Conservation (phyloP, 2,329 filamentous ascomycete genomes). For the Fusarium sp. region DNA sequence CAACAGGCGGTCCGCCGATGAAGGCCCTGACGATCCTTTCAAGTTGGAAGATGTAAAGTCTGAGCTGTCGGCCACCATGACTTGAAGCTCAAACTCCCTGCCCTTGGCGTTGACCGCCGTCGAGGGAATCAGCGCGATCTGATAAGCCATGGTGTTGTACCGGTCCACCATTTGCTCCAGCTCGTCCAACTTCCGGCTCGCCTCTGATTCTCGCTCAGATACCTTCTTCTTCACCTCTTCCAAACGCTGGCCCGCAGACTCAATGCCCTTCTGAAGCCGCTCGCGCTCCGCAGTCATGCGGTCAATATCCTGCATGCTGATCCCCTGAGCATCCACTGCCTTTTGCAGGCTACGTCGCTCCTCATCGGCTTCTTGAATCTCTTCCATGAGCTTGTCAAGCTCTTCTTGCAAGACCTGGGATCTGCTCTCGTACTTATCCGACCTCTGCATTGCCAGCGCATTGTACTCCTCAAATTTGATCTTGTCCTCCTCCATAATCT, state of each 20-base stretch:
- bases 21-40: conserved; percentile 53
- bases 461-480: conserved; percentile 97
- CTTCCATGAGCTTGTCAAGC: conserved; percentile 78
- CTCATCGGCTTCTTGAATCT: conserved; percentile 81
- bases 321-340: conserved; percentile 89
- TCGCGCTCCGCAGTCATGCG: conserved; percentile 97
- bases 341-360: conserved; percentile 83
- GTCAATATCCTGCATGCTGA: conserved; percentile 98
- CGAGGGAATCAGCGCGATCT: conserved; percentile 87
- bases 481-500: conserved; percentile 93
- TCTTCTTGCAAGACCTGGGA: conserved; percentile 87
- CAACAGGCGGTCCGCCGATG: conserved; percentile 76
- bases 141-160: conserved; percentile 94
- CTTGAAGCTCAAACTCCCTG: conserved; percentile 81
- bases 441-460: conserved; percentile 79
- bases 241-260: conserved; percentile 76
- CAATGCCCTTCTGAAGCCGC: conserved; percentile 87
- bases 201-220: conserved; percentile 87
- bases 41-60: conserved; percentile 76
- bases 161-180: conserved; percentile 89
- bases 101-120: conserved; percentile 88
- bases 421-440: conserved; percentile 86
- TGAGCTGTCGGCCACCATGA: conserved; percentile 80
- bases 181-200: conserved; percentile 85
- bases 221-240: conserved; percentile 88